Conservation (phyloP, 176 grass and related monocot species). For the Guadua angustifolia region DNA sequence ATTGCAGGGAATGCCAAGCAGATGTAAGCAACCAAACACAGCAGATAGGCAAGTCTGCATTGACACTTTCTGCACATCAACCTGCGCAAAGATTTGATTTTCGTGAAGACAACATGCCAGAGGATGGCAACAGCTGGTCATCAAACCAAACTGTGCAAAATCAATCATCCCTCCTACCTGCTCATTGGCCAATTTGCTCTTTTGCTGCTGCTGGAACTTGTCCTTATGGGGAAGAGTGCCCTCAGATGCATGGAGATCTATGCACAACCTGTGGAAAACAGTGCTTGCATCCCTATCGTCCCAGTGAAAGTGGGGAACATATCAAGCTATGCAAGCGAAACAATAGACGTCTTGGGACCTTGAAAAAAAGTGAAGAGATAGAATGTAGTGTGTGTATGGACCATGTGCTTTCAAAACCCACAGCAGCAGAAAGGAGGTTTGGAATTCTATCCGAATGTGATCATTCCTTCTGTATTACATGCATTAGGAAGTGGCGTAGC, state of each 20-base stretch:
- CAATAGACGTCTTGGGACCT: constrained; percentile 60
- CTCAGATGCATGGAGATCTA: constrained; percentile 70
- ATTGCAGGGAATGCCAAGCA: constrained; percentile 34
- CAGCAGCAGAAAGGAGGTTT: constrained; percentile 76
- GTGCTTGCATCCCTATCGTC: constrained; percentile 67
- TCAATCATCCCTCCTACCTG: constrained; percentile 41
- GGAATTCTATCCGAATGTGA: constrained; percentile 89
- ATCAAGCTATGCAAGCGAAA: constrained; percentile 74
- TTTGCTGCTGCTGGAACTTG: constrained; percentile 80
- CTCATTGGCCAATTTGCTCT: constrained; percentile 69
- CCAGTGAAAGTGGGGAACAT: constrained; percentile 61
- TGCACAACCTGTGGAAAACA: constrained; percentile 69
- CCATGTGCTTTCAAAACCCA: constrained; percentile 73
- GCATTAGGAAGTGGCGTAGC: constrained; percentile 90
- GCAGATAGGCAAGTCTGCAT: constrained; percentile 14
- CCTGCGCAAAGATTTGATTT: constrained; percentile 38
- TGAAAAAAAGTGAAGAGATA: constrained; percentile 84
- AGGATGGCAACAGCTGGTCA: constrained; percentile 27
- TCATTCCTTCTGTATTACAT: constrained; percentile 88
- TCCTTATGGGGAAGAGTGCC: constrained; percentile 70
- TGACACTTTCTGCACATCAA: constrained; percentile 6
- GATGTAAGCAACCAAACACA: constrained; percentile 31
- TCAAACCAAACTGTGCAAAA: constrained; percentile 15
- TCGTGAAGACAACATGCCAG: constrained; percentile 23
- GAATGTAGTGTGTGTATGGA: constrained; percentile 90